phyloP scores from a whole-genome alignment of 164 flowering plant species.

The Vitis riparia region DNA sequence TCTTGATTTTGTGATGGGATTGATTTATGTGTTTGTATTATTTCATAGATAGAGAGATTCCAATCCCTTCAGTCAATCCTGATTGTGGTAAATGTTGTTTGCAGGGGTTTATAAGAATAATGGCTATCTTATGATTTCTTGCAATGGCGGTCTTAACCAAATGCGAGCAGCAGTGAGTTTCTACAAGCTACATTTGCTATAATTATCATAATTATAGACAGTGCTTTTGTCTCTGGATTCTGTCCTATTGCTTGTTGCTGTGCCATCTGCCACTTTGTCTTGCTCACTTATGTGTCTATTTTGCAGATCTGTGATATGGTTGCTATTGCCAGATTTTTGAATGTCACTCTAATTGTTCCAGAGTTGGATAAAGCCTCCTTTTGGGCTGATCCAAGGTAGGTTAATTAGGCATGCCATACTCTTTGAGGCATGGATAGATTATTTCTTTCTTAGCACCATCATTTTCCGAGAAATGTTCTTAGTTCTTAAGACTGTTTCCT shows the following conservation, averaged over 20 bases:
- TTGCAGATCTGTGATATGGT: slow-evolving; percentile 57
- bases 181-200: not conserved
- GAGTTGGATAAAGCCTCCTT: slow-evolving; percentile 43
- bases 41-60: not conserved
- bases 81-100: slow-evolving; percentile 4
- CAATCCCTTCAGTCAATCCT: not conserved
- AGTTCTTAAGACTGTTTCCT: not conserved
- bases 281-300: not conserved
- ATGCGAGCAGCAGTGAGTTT: slow-evolving; percentile 63
- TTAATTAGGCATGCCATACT: not conserved
- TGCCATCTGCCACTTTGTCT: not conserved
- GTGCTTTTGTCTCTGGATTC: not conserved
- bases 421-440: not conserved
- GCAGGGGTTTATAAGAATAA: slow-evolving; percentile 51
- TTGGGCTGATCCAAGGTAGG: slow-evolving; percentile 50
- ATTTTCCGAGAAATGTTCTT: not conserved
- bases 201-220: not conserved
- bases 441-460: not conserved
- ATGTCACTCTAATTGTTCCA: slow-evolving; percentile 46
- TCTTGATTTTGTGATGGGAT: too few relatives aligned
- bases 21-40: too few relatives aligned
- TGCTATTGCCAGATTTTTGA: slow-evolving; percentile 39
- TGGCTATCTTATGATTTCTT: slow-evolving; percentile 58
- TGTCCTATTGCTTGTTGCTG: not conserved
- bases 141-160: slow-evolving; percentile 68